Conservation (phyloP, 1,284 basidiomycete species). For the Sporisorium sorghi region DNA sequence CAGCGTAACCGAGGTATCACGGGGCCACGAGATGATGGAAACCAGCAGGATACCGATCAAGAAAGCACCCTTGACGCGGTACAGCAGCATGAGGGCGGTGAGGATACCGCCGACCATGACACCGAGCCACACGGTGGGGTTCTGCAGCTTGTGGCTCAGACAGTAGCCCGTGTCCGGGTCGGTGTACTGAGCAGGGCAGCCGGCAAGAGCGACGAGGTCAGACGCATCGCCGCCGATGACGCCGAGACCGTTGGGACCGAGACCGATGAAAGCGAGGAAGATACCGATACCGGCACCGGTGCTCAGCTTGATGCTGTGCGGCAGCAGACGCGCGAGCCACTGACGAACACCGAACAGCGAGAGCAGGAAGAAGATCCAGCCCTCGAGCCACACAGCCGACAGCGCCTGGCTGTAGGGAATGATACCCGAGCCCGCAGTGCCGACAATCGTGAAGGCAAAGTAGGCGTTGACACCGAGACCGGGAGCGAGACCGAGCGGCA, state of each 20-base stretch:
- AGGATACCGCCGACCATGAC: constrained; percentile 84
- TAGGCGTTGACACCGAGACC: constrained; percentile 79
- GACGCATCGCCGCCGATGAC: constrained; percentile 81
- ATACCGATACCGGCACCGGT: constrained; percentile 88
- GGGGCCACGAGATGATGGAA: constrained; percentile 88
- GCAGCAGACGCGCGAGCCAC: constrained; percentile 88
- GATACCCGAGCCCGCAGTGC: constrained; percentile 80
- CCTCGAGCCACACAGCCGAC: constrained; percentile 79
- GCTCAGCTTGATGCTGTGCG: constrained; percentile 84
- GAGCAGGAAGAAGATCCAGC: constrained; percentile 85
- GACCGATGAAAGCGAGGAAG: constrained; percentile 74
- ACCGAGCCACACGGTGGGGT: constrained; percentile 87
- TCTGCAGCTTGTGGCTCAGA: constrained; percentile 76
- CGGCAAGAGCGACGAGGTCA: constrained; percentile 83
- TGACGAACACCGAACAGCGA: constrained; percentile 87
- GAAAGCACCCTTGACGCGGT: constrained; percentile 85
- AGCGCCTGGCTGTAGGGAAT: constrained; percentile 84
- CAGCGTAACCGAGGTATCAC: constrained; percentile 81
- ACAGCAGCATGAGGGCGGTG: constrained; percentile 77
- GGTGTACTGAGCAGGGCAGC: constrained; percentile 73
- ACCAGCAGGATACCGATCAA: constrained; percentile 83
- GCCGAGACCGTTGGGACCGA: constrained; percentile 77
- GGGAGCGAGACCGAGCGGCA: constrained; percentile 79
- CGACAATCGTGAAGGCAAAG: constrained; percentile 89
- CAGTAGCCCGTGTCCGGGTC: constrained; percentile 74